Percentiles rank a stretch among this genome's conserved stretches.
Evolutionary conservation across 2,329 filamentous ascomycete genomes (phyloP).

Genomic region (Escovopsis sp.): DNA sequence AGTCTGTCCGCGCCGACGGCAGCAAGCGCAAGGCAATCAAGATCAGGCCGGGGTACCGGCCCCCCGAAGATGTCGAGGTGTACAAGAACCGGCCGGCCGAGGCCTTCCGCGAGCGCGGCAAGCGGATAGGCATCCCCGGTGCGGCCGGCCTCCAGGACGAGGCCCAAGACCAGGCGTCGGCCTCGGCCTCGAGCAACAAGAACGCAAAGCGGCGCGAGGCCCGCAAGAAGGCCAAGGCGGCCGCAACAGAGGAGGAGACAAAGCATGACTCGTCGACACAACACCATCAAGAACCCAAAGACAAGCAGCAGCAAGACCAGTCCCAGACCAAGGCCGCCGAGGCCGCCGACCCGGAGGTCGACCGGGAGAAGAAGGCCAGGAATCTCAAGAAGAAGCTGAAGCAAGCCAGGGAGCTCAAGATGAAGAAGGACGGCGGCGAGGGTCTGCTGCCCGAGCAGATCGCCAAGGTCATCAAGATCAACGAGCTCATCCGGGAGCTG

Average conservation of each 20-base stretch:
- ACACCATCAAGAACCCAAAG: too few species aligned
- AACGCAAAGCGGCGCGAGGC: slow-evolving; percentile 63
- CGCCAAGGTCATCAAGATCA: slow-evolving; percentile 94
- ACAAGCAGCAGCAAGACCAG: slow-evolving; percentile 6
- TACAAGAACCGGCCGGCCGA: slow-evolving; percentile 91
- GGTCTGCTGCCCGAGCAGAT: slow-evolving; percentile 83
- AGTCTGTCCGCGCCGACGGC: slow-evolving; percentile 75
- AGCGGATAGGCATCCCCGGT: slow-evolving; percentile 52
- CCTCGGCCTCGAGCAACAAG: slow-evolving; percentile 52
- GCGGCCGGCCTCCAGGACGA: slow-evolving; percentile 41
- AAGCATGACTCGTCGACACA: slow-evolving; percentile 4
- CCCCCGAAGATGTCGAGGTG: slow-evolving; percentile 87
- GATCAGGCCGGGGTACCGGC: slow-evolving; percentile 82
- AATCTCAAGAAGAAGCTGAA: slow-evolving; percentile 89
- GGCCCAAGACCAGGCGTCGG: slow-evolving; percentile 24
- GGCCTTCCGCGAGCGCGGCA: slow-evolving; percentile 62
- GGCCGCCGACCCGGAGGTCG: slow-evolving; percentile 51
- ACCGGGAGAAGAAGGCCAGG: slow-evolving; percentile 84
- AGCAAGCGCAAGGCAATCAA: slow-evolving; percentile 88
- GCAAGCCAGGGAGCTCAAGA: slow-evolving; percentile 78
- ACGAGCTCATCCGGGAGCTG: slow-evolving; percentile 79
- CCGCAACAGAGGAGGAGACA: slow-evolving; percentile 44
- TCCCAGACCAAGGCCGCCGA: slow-evolving; percentile 25
- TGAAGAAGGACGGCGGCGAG: slow-evolving; percentile 80
- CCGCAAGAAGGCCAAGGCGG: slow-evolving; percentile 38